These are phyloP conservation scores for Lasiodiplodia sp. DNA, from an alignment of 2,329 filamentous ascomycete genomes.

Conservation along the genomic window DNA sequence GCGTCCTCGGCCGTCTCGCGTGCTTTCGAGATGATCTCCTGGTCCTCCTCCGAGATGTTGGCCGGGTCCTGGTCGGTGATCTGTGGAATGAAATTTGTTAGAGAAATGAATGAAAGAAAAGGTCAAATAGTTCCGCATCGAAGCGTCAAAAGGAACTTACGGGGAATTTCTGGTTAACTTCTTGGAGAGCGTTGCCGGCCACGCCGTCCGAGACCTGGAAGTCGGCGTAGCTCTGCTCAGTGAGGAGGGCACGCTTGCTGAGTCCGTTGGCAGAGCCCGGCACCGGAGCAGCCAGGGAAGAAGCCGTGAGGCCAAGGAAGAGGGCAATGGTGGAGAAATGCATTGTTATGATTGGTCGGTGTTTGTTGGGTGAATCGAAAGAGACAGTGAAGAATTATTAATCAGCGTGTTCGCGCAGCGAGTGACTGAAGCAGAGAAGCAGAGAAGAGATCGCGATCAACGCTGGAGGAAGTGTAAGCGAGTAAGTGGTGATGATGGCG, in stretches of 20 bases:
- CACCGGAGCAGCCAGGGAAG: conserved; percentile 38
- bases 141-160: conserved; percentile 41
- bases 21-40: conserved; percentile 60
- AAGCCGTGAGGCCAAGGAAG: conserved; percentile 39
- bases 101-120: background rate
- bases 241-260: conserved; percentile 31
- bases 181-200: conserved; percentile 61
- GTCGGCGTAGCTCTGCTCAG: conserved; percentile 40
- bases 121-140: background rate
- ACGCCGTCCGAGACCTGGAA: conserved; percentile 62
- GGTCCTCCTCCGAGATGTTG: conserved; percentile 56
- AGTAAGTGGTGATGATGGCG: conserved; percentile 1
- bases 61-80: conserved; percentile 56
- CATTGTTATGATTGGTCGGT: conserved; percentile 16
- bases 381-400: conserved; percentile 15
- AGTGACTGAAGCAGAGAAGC: background rate
- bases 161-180: conserved; percentile 63
- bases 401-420: conserved; percentile 21
- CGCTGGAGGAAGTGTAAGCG: background rate
- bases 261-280: conserved; percentile 13
- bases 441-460: conserved; percentile 14
- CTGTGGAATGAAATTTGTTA: conserved; percentile 35
- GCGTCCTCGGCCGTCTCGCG: conserved; percentile 62
- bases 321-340: conserved; percentile 36
- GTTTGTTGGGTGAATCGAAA: background rate